Percentiles rank a stretch among this genome's conserved stretches.
phyloP scores from a whole-genome alignment of 306 rosid species.

The Betula pendula region DNA sequence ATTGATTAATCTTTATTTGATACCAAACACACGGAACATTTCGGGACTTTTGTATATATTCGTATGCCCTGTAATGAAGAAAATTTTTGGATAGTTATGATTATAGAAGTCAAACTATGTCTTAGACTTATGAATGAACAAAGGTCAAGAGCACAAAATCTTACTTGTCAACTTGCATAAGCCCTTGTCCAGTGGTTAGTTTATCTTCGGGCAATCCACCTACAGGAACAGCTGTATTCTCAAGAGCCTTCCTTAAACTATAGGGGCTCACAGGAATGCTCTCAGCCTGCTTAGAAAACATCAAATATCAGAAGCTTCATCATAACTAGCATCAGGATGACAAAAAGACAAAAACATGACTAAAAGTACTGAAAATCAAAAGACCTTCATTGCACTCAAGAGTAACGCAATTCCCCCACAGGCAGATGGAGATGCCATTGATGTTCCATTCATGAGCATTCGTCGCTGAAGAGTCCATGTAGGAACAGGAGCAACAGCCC shows the following conservation, averaged over 20 bases:
- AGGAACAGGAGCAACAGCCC: conserved; percentile 99
- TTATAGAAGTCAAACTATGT: conserved; percentile 20
- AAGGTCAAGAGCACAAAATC: conserved; percentile 35
- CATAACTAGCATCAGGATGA: conserved; percentile 20
- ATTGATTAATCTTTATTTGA: conserved; percentile 66
- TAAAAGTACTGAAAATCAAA: conserved; percentile 19
- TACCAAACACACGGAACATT: conserved; percentile 71
- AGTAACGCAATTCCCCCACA: conserved; percentile 96
- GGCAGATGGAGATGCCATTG: conserved; percentile 99
- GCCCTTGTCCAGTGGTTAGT: conserved; percentile 90
- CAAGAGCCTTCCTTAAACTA: conserved; percentile 84
- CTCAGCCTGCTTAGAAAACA: conserved; percentile 67
- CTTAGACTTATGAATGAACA: conserved; percentile 12
- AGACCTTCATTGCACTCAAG: conserved; percentile 94
- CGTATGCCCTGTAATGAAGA: conserved; percentile 74
- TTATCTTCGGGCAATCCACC: conserved; percentile 83
- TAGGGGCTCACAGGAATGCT: conserved; percentile 89
- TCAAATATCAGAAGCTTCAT: conserved; percentile 25
- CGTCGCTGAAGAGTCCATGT: conserved; percentile 98
- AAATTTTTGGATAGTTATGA: conserved; percentile 20
- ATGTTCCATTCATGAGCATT: conserved; percentile 98
- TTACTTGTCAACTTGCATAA: conserved; percentile 98
- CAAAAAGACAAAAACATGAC: conserved; percentile 21
- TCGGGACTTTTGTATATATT: conserved; percentile 64
- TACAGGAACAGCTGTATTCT: conserved; percentile 74